Evolutionary conservation across 1,139 yeast species (phyloP).

Genomic region (Pichia kudriavzevii): DNA sequence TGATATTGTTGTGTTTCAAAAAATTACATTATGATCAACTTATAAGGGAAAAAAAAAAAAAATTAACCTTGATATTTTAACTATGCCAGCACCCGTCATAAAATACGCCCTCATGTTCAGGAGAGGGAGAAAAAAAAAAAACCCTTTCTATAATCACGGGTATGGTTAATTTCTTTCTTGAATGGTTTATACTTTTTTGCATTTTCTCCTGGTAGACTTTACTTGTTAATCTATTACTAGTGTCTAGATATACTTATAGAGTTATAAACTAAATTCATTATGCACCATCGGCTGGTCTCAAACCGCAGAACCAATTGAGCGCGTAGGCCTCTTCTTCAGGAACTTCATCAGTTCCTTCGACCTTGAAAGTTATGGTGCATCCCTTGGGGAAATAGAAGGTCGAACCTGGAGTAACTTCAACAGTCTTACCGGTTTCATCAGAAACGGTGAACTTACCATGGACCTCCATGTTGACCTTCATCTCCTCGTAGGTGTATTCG

Average conservation of each 20-base stretch:
- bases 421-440: conserved; percentile 57
- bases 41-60: too few relatives aligned
- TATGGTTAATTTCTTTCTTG: too few relatives aligned
- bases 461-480: conserved; percentile 60
- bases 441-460: conserved; percentile 56
- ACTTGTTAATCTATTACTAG: too few relatives aligned
- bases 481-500: conserved; percentile 59
- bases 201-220: too few relatives aligned
- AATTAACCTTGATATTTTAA: too few relatives aligned
- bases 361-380: conserved; percentile 57
- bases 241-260: not conserved
- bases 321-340: conserved; percentile 45
- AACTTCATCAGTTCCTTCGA: conserved; percentile 31
- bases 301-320: conserved; percentile 57
- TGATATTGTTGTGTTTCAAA: too few relatives aligned
- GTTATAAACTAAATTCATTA: conserved; percentile 16
- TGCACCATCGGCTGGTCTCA: conserved; percentile 39
- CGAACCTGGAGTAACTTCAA: conserved; percentile 54
- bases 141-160: too few relatives aligned
- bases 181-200: too few relatives aligned
- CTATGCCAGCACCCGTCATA: too few relatives aligned
- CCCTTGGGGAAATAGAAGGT: conserved; percentile 65
- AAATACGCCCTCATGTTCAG: too few relatives aligned
- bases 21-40: too few relatives aligned
- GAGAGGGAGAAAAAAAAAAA: too few relatives aligned